Evolutionary conservation across 306 rosid genomes (phyloP).

Genomic region (Corylus avellana): DNA sequence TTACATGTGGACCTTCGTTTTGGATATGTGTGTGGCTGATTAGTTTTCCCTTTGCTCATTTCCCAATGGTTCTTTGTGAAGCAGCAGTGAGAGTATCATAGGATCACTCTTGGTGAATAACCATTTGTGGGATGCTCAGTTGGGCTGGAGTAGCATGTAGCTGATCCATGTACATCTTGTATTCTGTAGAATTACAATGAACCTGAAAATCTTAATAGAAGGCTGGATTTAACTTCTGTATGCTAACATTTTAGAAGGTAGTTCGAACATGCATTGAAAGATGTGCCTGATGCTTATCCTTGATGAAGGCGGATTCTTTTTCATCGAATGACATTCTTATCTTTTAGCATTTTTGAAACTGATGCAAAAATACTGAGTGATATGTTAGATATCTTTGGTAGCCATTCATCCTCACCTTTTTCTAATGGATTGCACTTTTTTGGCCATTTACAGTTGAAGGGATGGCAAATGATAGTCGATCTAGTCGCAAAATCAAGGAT

Average conservation of each 20-base stretch:
- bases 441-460: constrained; percentile 27
- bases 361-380: not conserved
- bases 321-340: not conserved
- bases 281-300: not conserved
- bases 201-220: not conserved
- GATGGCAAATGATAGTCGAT: constrained; percentile 57
- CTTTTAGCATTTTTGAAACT: not conserved
- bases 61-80: not conserved
- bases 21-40: not conserved
- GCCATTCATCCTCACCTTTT: not conserved
- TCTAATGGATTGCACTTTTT: constrained; percentile 5
- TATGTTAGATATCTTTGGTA: constrained; percentile 20
- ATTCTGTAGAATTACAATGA: not conserved
- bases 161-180: not conserved
- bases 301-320: not conserved
- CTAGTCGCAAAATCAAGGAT: constrained; percentile 47
- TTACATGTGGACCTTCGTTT: not conserved
- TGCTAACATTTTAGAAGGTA: not conserved
- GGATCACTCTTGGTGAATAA: not conserved
- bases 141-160: not conserved
- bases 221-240: constrained; percentile 20
- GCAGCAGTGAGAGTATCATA: not conserved
- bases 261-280: not conserved
- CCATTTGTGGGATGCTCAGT: not conserved
- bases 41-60: not conserved